Base-by-base conservation (phyloP, 2,329 filamentous ascomycete genomes). In the Arthroderma sp. region DNA sequence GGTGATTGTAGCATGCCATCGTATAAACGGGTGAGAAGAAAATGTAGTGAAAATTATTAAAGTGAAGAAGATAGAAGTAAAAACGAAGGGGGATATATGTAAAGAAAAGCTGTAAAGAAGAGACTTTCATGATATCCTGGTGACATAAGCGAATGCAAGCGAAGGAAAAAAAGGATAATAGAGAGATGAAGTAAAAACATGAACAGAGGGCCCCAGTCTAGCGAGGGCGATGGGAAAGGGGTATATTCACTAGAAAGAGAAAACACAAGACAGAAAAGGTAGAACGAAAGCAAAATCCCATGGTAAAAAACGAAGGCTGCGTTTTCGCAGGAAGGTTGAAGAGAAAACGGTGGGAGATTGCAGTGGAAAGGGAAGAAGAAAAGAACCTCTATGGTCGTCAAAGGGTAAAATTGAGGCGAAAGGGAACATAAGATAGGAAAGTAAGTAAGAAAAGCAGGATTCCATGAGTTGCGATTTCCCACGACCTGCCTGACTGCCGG, bases 121-220 rank as follows among this genome's bases (percentile, higher is more conserved):
- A 8, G 27, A 11, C 32, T 29, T 15, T 31, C 39, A 40, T 28
- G 15, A 30, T 27, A 40, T 11, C 6, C 15, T n/a, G 11, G 10
- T n/a, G 40, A 39, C 22, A 9, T 27, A 40, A 40, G 29, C 10
- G 28, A 34, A 42, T 11, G 5, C 9, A 42, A 33, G 10, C 15
- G 29, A 30, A 34, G n/a, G 11, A 42, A 32, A 42, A 42, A 42
- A 42, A 34, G 11, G 3, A 42, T 33, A 30, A 32, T 11, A 15
- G n/a, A 29, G 11, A 34, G 34, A 11, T 33, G 39, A 28, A 11
- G n/a, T n/a, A 32, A 11, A 30, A 42, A 42, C n/a, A 42, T 10
- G 38, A 47, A 40, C 42, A 45, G 49, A 22, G 22, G 42, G 41
- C 46, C 49, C 45, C 42, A 36, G 42, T 49, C 49, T 51, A 51